Evolutionary conservation across 2,329 filamentous ascomycete species (phyloP).

Genomic region (Phialocephala subalpina): DNA sequence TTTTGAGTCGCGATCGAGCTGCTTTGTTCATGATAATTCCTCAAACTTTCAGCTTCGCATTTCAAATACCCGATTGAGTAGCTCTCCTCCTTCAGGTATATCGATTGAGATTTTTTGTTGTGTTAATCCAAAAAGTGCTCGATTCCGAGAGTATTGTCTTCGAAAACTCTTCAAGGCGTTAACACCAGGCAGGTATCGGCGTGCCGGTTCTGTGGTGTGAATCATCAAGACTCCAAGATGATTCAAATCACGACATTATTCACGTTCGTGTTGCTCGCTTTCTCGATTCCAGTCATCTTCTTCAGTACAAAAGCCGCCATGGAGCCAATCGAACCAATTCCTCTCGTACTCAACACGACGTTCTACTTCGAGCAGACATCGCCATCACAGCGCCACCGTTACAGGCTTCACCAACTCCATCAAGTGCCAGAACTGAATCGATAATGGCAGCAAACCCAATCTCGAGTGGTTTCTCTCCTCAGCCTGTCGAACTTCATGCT

Average conservation of each 20-base stretch:
- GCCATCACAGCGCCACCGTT: background rate
- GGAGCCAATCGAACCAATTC: background rate
- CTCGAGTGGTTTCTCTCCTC: background rate
- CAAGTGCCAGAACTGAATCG: background rate
- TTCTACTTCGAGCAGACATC: background rate
- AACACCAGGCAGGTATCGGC: no score
- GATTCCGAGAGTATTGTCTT: no score
- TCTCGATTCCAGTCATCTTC: constrained; percentile 11
- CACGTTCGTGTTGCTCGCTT: background rate
- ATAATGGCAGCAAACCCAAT: background rate
- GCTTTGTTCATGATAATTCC: background rate
- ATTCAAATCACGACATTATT: constrained; percentile 2
- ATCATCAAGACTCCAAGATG: background rate
- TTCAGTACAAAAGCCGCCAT: constrained; percentile 9
- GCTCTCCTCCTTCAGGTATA: no score
- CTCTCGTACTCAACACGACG: background rate
- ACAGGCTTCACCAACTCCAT: background rate
- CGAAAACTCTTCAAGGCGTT: background rate
- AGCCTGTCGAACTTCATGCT: background rate
- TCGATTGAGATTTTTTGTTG: no score
- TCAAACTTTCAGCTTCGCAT: no score
- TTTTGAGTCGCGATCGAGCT: background rate
- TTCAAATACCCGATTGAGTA: no score
- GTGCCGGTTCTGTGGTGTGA: background rate
- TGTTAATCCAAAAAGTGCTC: no score